A percentile compares a stretch with the other conserved stretches of the same genome.
Conservation (phyloP, 495 filamentous ascomycete species). For the Copromyces sp. region DNA sequence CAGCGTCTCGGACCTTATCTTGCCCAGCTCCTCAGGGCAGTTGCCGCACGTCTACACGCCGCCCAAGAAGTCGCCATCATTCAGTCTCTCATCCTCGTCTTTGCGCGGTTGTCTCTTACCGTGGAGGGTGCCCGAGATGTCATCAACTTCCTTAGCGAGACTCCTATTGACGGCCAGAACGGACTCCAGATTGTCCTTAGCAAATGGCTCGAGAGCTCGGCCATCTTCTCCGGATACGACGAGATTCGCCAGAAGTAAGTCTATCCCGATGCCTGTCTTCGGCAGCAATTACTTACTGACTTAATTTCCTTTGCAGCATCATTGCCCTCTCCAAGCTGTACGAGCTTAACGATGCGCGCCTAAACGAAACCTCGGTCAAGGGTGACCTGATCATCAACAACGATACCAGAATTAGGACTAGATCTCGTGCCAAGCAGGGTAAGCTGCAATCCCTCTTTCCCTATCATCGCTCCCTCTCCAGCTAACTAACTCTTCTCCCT, state of each 20-base stretch:
- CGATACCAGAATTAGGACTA: constrained; percentile 81
- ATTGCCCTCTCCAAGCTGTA: constrained; percentile 87
- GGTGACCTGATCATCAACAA: constrained; percentile 80
- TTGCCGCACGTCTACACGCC: constrained; percentile 73
- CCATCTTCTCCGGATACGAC: constrained; percentile 93
- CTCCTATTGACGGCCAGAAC: constrained; percentile 62
- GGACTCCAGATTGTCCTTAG: constrained; percentile 78
- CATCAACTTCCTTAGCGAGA: constrained; percentile 77
- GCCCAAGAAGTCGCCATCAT: constrained; percentile 80
- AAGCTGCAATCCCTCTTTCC: constrained; percentile 9
- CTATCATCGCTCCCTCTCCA: not conserved
- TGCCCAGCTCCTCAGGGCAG: constrained; percentile 77
- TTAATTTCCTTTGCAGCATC: constrained; percentile 40
- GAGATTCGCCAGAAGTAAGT: constrained; percentile 89
- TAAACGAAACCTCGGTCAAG: constrained; percentile 71
- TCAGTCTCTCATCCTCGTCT: constrained; percentile 82
- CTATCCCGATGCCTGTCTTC: not conserved
- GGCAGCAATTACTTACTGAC: constrained; percentile 27
- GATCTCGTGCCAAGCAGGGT: constrained; percentile 73
- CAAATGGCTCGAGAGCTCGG: constrained; percentile 95
- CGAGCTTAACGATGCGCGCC: constrained; percentile 70
- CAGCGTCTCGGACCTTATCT: constrained; percentile 85
- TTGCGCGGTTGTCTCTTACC: constrained; percentile 76
- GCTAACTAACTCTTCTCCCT: constrained; percentile 4
- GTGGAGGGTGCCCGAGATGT: constrained; percentile 66